These are phyloP conservation scores for Botrytis sinoallii DNA, from an alignment of 2,329 filamentous ascomycete genomes.

Conservation along the genomic window DNA sequence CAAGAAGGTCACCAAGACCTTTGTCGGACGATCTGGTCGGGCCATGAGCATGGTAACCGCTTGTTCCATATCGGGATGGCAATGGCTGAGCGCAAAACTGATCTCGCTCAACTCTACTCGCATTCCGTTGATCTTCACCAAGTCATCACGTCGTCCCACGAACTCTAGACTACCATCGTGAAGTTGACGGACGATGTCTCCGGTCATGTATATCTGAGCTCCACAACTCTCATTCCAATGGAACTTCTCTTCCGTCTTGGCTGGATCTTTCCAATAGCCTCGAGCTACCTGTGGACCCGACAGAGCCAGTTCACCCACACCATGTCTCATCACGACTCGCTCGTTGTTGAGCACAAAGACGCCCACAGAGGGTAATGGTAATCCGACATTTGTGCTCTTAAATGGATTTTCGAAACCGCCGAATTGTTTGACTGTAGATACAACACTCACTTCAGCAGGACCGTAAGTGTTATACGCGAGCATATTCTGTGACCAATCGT, in stretches of 20 bases:
- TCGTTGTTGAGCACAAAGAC: slow-evolving; percentile 40
- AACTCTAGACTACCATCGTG: slow-evolving; percentile 51
- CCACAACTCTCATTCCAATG: slow-evolving; percentile 53
- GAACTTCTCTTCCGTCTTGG: slow-evolving; percentile 57
- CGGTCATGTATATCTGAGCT: slow-evolving; percentile 52
- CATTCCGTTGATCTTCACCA: slow-evolving; percentile 65
- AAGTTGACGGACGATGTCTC: slow-evolving; percentile 56
- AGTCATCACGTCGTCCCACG: slow-evolving; percentile 63
- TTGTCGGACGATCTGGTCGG: slow-evolving; percentile 36
- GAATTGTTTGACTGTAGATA: slow-evolving; percentile 21
- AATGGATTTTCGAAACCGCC: background rate
- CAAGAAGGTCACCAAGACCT: slow-evolving; percentile 25
- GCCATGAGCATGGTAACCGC: slow-evolving; percentile 42
- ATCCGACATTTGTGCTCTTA: background rate
- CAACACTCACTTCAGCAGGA: slow-evolving; percentile 21
- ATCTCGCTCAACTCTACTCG: slow-evolving; percentile 58
- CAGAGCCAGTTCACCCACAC: slow-evolving; percentile 33
- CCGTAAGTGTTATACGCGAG: slow-evolving; percentile 7
- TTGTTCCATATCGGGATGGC: slow-evolving; percentile 38
- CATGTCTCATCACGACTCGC: slow-evolving; percentile 27
- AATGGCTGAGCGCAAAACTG: slow-evolving; percentile 29
- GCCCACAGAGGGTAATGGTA: slow-evolving; percentile 10
- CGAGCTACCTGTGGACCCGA: slow-evolving; percentile 56
- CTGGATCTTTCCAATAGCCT: slow-evolving; percentile 57
- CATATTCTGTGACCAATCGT: slow-evolving; percentile 31